Evolutionary conservation across 2,329 filamentous ascomycete species (phyloP).

Genomic region (Monilinia fructigena): DNA sequence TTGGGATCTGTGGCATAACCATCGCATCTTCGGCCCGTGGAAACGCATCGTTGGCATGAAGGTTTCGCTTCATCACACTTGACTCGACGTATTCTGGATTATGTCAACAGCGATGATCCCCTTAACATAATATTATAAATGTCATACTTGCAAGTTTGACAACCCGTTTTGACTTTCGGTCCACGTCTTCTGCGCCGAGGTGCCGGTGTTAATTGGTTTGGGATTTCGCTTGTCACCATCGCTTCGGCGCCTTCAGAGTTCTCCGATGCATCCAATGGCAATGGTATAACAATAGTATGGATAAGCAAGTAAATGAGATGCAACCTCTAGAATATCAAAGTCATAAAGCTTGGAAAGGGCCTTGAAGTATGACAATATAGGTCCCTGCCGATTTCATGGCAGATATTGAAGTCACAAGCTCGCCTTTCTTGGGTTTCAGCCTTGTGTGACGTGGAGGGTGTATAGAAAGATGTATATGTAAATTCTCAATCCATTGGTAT

Average conservation of each 20-base stretch:
- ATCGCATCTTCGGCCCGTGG: constrained; percentile 25
- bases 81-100: constrained; percentile 25
- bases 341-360: background rate
- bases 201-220: background rate
- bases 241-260: background rate
- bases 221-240: background rate
- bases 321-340: background rate
- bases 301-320: constrained; percentile 11
- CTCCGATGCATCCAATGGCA: background rate
- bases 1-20: constrained; percentile 21
- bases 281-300: background rate
- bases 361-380: constrained; percentile 4
- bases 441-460: background rate
- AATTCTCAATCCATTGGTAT: background rate
- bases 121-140: background rate
- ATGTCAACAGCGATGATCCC: background rate
- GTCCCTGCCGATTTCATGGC: background rate
- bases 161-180: constrained; percentile 22
- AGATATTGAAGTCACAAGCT: background rate
- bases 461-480: background rate
- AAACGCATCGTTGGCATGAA: constrained; percentile 23
- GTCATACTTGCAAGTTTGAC: constrained; percentile 23
- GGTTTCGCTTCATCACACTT: constrained; percentile 28
- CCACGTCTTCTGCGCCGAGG: constrained; percentile 13
- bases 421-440: background rate